phyloP scores from a whole-genome alignment of 202 grass and related monocot species.

The Carex arenaria region DNA sequence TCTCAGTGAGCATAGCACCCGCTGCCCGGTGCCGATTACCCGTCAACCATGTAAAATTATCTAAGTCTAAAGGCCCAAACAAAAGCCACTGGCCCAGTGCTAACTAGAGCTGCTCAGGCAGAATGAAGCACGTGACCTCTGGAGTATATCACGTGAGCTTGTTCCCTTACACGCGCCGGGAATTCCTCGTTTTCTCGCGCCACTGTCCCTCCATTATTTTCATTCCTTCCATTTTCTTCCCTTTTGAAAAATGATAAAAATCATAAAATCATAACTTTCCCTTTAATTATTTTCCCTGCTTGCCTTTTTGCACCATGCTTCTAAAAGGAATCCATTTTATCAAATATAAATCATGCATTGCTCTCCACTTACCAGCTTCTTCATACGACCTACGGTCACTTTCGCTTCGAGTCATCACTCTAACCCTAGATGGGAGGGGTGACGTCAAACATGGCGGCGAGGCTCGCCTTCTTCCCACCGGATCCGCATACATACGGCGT shows the following conservation, averaged over 20 bases:
- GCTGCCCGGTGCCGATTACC: too few species aligned
- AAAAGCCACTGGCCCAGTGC: too few species aligned
- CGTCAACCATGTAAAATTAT: too few species aligned
- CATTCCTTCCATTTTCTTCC: not conserved
- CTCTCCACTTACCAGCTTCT: not conserved
- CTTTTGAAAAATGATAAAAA: not conserved
- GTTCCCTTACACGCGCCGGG: slow-evolving; percentile 30
- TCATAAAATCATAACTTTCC: slow-evolving; percentile 11
- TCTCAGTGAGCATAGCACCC: too few species aligned
- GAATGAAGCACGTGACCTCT: slow-evolving; percentile 1
- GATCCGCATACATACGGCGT: slow-evolving; percentile 57
- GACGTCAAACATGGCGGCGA: slow-evolving; percentile 73
- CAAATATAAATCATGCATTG: slow-evolving; percentile 1
- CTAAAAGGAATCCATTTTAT: not conserved
- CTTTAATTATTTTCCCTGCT: slow-evolving; percentile 16
- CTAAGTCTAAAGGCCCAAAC: too few species aligned
- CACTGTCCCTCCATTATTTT: slow-evolving; percentile 27
- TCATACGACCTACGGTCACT: not conserved
- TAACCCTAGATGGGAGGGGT: slow-evolving; percentile 58
- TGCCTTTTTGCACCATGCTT: not conserved
- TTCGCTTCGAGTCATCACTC: not conserved
- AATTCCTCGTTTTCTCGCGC: slow-evolving; percentile 12
- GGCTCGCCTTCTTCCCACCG: slow-evolving; percentile 75
- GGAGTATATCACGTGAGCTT: slow-evolving; percentile 20
- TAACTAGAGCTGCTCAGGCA: too few species aligned